Conservation (phyloP, 768 basidiomycete species). For the Lactarius hatsudake region DNA sequence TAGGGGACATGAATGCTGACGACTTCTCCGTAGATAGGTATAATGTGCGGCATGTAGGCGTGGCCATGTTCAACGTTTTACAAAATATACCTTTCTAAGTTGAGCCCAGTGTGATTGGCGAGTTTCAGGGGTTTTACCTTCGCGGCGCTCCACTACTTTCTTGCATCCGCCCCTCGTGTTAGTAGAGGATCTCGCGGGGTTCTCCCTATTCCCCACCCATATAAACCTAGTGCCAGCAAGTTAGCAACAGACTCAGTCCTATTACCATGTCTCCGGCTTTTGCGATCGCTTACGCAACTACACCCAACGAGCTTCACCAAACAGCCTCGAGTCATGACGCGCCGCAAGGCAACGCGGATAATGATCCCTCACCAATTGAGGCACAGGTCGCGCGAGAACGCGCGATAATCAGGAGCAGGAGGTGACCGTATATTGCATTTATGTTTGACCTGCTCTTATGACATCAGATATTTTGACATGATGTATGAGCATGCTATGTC, state of each 20-base stretch:
- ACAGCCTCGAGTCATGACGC: constrained; percentile 37
- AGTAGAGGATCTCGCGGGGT: neutral
- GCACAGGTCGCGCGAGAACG: constrained; percentile 59
- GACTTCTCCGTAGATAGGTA: neutral
- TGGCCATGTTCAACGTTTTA: neutral
- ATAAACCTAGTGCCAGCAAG: no score
- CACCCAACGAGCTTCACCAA: constrained; percentile 32
- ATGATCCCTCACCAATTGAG: constrained; percentile 65
- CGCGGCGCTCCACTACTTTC: neutral
- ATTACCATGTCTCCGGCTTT: constrained; percentile 40
- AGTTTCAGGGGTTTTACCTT: neutral
- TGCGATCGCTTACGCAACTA: constrained; percentile 30
- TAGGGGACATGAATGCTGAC: neutral
- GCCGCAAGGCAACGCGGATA: constrained; percentile 58
- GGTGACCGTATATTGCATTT: constrained; percentile 37
- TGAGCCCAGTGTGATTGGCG: neutral
- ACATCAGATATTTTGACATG: constrained; percentile 60
- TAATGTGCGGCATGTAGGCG: neutral
- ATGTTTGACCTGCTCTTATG: neutral
- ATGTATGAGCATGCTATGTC: constrained; percentile 75
- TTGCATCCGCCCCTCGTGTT: neutral
- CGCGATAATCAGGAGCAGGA: constrained; percentile 60
- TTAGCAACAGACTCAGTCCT: neutral
- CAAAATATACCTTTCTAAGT: neutral
- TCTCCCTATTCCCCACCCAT: neutral